phyloP scores from a whole-genome alignment of 805 yeast genomes.

The Ogataea nonfermentans region DNA sequence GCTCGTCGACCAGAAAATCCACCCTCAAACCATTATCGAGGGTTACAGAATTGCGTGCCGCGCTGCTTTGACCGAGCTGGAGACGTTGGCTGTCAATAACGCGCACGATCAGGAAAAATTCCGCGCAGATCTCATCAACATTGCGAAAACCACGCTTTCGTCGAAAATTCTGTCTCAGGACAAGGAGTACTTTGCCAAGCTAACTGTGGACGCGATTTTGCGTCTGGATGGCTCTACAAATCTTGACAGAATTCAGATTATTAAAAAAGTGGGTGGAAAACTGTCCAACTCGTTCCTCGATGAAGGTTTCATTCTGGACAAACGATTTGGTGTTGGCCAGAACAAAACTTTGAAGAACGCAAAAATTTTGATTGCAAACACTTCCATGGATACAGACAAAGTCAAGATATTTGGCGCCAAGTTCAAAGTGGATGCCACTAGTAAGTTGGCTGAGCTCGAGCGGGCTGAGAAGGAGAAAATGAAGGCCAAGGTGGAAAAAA shows the following conservation, averaged over 20 bases:
- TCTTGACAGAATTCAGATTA: constrained; percentile 87
- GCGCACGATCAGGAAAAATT: constrained; percentile 55
- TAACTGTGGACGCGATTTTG: constrained; percentile 93
- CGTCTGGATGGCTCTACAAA: constrained; percentile 85
- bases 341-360: constrained; percentile 84
- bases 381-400: constrained; percentile 95
- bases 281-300: constrained; percentile 89
- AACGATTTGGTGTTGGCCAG: constrained; percentile 91
- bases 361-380: constrained; percentile 87
- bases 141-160: constrained; percentile 90
- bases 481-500: constrained; percentile 85
- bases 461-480: constrained; percentile 92
- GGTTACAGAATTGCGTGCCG: constrained; percentile 88
- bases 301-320: constrained; percentile 91
- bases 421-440: constrained; percentile 92
- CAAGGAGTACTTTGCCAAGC: constrained; percentile 79
- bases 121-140: constrained; percentile 74
- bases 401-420: constrained; percentile 97
- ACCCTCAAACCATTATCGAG: constrained; percentile 96
- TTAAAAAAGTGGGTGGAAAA: constrained; percentile 91
- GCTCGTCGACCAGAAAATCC: constrained; percentile 87
- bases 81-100: constrained; percentile 72
- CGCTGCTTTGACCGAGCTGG: constrained; percentile 83
- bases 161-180: constrained; percentile 95
- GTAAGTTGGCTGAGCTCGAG: constrained; percentile 90